Base-by-base conservation (phyloP, 2,329 filamentous ascomycete genomes). In the Fusarium buxicola region DNA sequence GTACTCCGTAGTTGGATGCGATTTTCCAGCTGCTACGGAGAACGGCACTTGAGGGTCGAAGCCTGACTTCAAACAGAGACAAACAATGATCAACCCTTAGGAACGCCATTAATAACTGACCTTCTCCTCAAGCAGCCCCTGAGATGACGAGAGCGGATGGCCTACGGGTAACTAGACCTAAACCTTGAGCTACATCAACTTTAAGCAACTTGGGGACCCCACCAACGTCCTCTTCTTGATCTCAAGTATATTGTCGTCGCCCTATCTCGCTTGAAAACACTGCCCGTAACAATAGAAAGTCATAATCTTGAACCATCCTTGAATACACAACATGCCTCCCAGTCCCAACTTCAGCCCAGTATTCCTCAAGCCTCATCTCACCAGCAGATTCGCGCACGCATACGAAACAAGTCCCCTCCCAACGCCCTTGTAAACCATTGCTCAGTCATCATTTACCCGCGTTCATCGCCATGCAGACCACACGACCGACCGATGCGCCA, bases 261-360 rank as follows among this genome's bases (percentile, higher is more conserved):
- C 32, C 28, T 16, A 39, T 44, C 45, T 36, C 31, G 18, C 27
- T 10, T 45, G 15, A 43, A 43, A 31, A 34, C 31, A 16, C 30
- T 40, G 36, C 49, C 46, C 51, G 41, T 35, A 48, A 46, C 40
- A 57, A 51, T 48, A 55, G 60, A 60, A 44, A 46, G 52, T 67
- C 63, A 50, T 67, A 55, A 61, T 64, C 63, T 60, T 66, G 52
- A 66, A 45, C 50, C 65, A 64, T 52, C 60, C 58, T 57, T 60
- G 55, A 60, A 55, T 58, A 60, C 55, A 62, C 40, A 60, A 57
- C 41, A 52, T 67, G 53, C 60, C 67, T 39, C 67, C 67, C 65
- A 59, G 40, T 50, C 49, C 62, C 47, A 38, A 58, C 54, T 55
- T 65, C 35, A 51, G 51, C 38, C 51, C 48, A 45, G 32, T 38